phyloP scores from a whole-genome alignment of 805 yeast species.

The Nakazawaea ernobii region DNA sequence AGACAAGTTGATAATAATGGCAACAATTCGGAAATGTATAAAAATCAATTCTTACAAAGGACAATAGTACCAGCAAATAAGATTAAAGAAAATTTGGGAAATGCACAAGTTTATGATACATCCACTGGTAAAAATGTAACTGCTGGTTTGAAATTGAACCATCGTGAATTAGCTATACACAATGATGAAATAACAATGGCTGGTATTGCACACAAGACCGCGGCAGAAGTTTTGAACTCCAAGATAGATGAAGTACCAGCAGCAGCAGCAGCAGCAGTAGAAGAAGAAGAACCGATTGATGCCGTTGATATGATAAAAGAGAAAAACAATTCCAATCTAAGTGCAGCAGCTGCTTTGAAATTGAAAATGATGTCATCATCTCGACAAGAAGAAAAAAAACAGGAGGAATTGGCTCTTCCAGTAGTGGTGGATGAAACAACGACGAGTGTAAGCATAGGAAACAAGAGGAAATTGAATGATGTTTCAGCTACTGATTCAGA shows the following conservation, averaged over 20 bases:
- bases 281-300: constrained; percentile 12
- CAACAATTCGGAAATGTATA: constrained; percentile 36
- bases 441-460: no score
- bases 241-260: constrained; percentile 19
- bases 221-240: constrained; percentile 54
- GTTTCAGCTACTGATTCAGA: constrained; percentile 22
- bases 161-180: constrained; percentile 64
- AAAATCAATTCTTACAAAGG: constrained; percentile 39
- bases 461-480: background rate
- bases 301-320: constrained; percentile 14
- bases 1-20: constrained; percentile 32
- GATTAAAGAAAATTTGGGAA: constrained; percentile 9
- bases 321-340: constrained; percentile 33
- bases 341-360: constrained; percentile 41
- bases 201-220: constrained; percentile 61
- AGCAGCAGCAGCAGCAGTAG: constrained; percentile 21
- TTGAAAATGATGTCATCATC: constrained; percentile 21
- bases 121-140: constrained; percentile 68
- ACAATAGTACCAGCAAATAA: constrained; percentile 24
- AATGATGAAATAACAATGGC: constrained; percentile 62
- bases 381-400: no score
- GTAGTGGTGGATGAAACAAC: no score
- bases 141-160: constrained; percentile 59
- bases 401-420: no score
- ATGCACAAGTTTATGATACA: constrained; percentile 31